A percentile compares a stretch with the other conserved stretches of the same genome.
Evolutionary conservation across 495 filamentous ascomycete species (phyloP).

Genomic region (Tetracladium marchalianum): DNA sequence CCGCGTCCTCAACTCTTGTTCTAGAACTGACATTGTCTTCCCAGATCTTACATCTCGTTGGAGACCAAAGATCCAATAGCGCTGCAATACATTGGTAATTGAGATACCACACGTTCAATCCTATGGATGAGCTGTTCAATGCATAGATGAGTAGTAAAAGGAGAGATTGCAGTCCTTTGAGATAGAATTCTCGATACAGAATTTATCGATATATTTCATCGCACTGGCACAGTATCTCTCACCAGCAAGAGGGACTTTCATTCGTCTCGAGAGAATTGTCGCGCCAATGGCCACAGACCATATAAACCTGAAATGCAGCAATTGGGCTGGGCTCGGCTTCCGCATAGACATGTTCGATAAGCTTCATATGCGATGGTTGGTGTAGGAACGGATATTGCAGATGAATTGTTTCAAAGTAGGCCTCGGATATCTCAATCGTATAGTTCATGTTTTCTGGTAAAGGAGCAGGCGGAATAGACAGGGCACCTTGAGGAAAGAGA

Average conservation of each 20-base stretch:
- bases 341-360: conserved; percentile 25
- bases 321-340: conserved; percentile 14
- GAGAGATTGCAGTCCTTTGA: conserved; percentile 31
- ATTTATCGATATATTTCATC: conserved; percentile 27
- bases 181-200: conserved; percentile 28
- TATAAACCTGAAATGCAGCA: conserved; percentile 30
- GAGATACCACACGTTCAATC: conserved; percentile 37
- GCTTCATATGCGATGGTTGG: conserved; percentile 27
- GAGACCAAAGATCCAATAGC: conserved; percentile 34
- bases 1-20: conserved; percentile 38
- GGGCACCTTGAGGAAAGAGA: conserved; percentile 7
- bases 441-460: conserved; percentile 28
- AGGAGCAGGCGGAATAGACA: conserved; percentile 27
- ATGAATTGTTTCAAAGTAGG: conserved; percentile 33
- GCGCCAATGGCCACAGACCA: conserved; percentile 37
- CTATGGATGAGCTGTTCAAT: conserved; percentile 33
- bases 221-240: conserved; percentile 37
- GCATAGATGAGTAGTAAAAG: conserved; percentile 37
- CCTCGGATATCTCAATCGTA: conserved; percentile 27
- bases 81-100: conserved; percentile 39
- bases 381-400: conserved; percentile 35
- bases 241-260: conserved; percentile 29
- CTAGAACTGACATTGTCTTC: conserved; percentile 27
- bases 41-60: conserved; percentile 31
- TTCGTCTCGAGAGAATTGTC: conserved; percentile 30